Evolutionary conservation across 108 stramenopile species (phyloP).

Genomic region (Cyclotella kingstonii): DNA sequence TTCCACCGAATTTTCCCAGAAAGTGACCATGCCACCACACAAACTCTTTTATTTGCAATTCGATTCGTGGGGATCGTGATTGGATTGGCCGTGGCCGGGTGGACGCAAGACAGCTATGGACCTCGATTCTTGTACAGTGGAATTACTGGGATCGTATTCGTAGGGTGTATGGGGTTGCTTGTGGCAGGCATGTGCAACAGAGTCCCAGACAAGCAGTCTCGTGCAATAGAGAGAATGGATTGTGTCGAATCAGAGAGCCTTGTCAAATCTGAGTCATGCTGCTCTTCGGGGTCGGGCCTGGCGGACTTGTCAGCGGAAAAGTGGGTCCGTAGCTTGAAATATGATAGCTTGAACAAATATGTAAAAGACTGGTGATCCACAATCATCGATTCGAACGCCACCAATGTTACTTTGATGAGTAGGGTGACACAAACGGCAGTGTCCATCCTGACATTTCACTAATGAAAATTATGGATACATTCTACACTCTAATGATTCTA

Average conservation of each 20-base stretch:
- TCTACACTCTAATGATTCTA: too few species aligned
- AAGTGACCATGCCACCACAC: constrained; percentile 56
- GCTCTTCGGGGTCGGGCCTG: constrained; percentile 23
- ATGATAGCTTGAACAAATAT: constrained; percentile 38
- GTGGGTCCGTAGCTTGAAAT: constrained; percentile 30
- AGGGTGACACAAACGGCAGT: too few species aligned
- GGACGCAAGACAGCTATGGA: constrained; percentile 36
- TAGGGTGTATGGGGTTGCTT: constrained; percentile 20
- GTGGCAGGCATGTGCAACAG: constrained; percentile 18
- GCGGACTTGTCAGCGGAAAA: constrained; percentile 31
- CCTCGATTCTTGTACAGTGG: constrained; percentile 45
- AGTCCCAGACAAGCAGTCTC: neutral
- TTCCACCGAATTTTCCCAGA: constrained; percentile 38
- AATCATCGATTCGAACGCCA: neutral
- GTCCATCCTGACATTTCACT: too few species aligned
- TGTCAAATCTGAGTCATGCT: constrained; percentile 25
- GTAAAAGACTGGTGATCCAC: constrained; percentile 36
- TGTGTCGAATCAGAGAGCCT: constrained; percentile 11
- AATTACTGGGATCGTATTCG: constrained; percentile 26
- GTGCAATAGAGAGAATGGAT: neutral
- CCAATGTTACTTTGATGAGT: too few species aligned
- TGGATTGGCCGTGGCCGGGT: constrained; percentile 53
- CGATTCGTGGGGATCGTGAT: constrained; percentile 47
- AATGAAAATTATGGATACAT: too few species aligned
- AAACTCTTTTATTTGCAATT: constrained; percentile 49